Base-by-base conservation (phyloP, 208 protist genomes). In the Trypanosoma lewisi region DNA sequence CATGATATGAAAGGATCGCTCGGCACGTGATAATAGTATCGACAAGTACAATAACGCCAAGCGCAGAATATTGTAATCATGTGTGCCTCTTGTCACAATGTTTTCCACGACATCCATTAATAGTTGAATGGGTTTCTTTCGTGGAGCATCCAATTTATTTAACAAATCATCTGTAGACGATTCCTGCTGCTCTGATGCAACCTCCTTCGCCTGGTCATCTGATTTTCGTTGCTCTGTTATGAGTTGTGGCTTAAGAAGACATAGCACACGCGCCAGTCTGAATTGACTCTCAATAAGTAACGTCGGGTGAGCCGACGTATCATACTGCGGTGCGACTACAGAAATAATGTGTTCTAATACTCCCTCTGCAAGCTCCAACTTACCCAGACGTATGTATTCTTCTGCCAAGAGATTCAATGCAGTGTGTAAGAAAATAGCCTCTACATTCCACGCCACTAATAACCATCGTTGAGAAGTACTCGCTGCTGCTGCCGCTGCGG, bases 41-140 rank as follows among this genome's bases (percentile, higher is more conserved):
- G 84, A 68, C 25, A 91, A 75, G 41, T 86, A 70, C 25, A 91
- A 70, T 45, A 94, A 71, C 6, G 87, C 65, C 39, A 56, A 23
- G n/a, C 82, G 82, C 53, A 94, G 45, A 8, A 75, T 41, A 16
- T 65, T 61, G 70, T 89, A 90, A 21, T 86, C 73, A 69, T 94
- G 88, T n/a, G 77, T 84, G 17, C 80, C 82, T 33, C 55, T 54
- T 45, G 52, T 36, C 4, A 94, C 73, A 23, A 59, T 48, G 9
- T 64, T 47, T 47, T 87, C 54, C 36, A 83, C 59, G 17, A 83
- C 77, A 31, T 70, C 23, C 1, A 89, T 63, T 6, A 94, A 75
- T 31, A 65, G 57, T 21, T 48, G 34, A 31, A 70, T 56, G 2
- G 60, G 67, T 23, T 62, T 17, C 28, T 62, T 49, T 28, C 67